A percentile compares a stretch with the other conserved stretches of the same genome.
Conservation (phyloP, 1,284 basidiomycete species). For the Phellinidium pouzarii region DNA sequence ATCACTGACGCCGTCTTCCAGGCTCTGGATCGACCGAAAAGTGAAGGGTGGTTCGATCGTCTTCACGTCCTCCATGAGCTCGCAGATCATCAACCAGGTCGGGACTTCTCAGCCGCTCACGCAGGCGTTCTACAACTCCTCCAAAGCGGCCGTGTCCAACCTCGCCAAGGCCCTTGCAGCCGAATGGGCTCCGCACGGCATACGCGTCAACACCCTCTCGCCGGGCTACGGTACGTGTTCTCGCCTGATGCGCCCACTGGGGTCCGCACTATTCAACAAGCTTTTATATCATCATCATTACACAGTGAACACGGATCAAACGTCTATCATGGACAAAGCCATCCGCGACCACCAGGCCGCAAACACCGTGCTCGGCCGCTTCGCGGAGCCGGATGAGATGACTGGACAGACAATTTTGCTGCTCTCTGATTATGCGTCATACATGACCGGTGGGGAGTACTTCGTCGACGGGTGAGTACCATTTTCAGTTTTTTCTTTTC, state of each 20-base stretch:
- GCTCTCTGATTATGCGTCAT: slow-evolving; percentile 35
- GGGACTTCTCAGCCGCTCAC: slow-evolving; percentile 29
- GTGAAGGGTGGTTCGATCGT: slow-evolving; percentile 34
- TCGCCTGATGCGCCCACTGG: neutral
- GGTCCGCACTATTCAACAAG: neutral
- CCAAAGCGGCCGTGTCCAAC: slow-evolving; percentile 52
- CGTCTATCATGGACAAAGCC: slow-evolving; percentile 29
- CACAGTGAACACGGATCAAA: slow-evolving; percentile 34
- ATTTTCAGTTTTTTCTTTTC: neutral
- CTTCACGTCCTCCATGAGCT: slow-evolving; percentile 44
- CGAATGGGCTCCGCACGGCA: slow-evolving; percentile 48
- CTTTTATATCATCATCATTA: too few relatives aligned
- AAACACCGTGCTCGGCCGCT: slow-evolving; percentile 35
- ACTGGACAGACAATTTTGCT: slow-evolving; percentile 36
- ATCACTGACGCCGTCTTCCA: slow-evolving; percentile 11
- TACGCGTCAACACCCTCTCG: slow-evolving; percentile 55
- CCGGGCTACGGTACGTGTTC: slow-evolving; percentile 46
- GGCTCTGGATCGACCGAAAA: slow-evolving; percentile 26
- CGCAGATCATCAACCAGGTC: slow-evolving; percentile 41
- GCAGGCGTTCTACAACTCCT: slow-evolving; percentile 51
- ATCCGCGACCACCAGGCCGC: slow-evolving; percentile 30
- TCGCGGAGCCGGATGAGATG: slow-evolving; percentile 41
- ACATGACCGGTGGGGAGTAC: slow-evolving; percentile 39
- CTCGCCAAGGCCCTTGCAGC: slow-evolving; percentile 51
- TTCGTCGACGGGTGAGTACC: slow-evolving; percentile 38